Percentiles rank a stretch among this genome's conserved stretches.
Conservation (phyloP, 768 basidiomycete genomes). For the Boletus rubroflammeus region DNA sequence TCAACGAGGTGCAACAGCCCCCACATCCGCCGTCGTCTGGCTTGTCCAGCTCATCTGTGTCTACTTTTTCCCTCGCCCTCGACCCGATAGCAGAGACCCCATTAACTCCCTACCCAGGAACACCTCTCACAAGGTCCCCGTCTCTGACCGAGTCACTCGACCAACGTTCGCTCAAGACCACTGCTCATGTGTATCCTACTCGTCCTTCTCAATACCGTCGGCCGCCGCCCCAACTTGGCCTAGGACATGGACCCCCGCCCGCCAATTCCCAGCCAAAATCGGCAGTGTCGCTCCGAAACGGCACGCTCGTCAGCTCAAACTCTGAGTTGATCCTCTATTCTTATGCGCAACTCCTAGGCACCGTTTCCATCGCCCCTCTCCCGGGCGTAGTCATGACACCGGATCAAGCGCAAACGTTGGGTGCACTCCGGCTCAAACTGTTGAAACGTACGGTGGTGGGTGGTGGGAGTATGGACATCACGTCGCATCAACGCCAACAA, state of each 20-base stretch:
- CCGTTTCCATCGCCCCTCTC: conserved; percentile 53
- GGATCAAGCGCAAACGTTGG: conserved; percentile 45
- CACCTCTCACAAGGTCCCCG: conserved; percentile 31
- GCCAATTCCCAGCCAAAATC: conserved; percentile 14
- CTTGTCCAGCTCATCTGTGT: conserved; percentile 39
- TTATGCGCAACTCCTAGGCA: conserved; percentile 77
- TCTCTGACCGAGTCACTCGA: conserved; percentile 28
- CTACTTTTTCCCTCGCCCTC: conserved; percentile 46
- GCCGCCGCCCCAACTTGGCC: conserved; percentile 39
- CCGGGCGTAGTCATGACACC: conserved; percentile 38
- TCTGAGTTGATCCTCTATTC: conserved; percentile 78
- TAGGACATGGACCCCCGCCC: conserved; percentile 44
- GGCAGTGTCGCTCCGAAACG: conserved; percentile 32
- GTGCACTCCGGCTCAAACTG: conserved; percentile 47
- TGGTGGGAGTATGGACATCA: conserved; percentile 80
- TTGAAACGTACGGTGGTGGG: conserved; percentile 43
- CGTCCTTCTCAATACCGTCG: conserved; percentile 25
- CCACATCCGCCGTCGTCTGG: conserved; percentile 18
- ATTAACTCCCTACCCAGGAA: conserved; percentile 35
- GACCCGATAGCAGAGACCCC: conserved; percentile 48
- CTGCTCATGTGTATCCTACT: conserved; percentile 37
- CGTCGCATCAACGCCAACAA: conserved; percentile 33
- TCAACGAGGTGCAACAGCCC: conserved; percentile 29
- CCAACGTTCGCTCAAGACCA: conserved; percentile 20
- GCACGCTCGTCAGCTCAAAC: conserved; percentile 46